Evolutionary conservation across 371 early-diverging fungal genomes (phyloP).

Genomic region (Syncephalastrum sp.): DNA sequence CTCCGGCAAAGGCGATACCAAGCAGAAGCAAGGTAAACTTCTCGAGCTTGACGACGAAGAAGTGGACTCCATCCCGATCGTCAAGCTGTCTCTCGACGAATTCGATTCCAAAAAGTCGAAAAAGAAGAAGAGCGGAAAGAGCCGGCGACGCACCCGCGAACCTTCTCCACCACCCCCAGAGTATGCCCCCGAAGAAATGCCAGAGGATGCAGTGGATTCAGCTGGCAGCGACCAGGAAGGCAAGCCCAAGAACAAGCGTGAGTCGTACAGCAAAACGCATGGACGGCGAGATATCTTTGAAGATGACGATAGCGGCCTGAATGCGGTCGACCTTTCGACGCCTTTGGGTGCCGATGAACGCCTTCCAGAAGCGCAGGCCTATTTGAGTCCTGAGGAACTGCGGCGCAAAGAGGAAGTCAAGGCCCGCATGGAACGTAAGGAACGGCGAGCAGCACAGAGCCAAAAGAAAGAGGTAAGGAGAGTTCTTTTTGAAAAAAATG

Average conservation of each 20-base stretch:
- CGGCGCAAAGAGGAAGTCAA: conserved; percentile 57
- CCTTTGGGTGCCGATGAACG: conserved; percentile 64
- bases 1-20: conserved; percentile 21
- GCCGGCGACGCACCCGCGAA: conserved; percentile 16
- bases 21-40: conserved; percentile 11
- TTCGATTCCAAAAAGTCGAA: conserved; percentile 21
- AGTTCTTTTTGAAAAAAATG: background rate
- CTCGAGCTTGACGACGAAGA: conserved; percentile 51
- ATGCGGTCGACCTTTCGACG: conserved; percentile 58
- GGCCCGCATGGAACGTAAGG: conserved; percentile 38
- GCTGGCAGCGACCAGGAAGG: conserved; percentile 41
- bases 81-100: conserved; percentile 68
- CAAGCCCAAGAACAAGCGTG: conserved; percentile 11
- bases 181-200: conserved; percentile 68
- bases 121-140: conserved; percentile 31
- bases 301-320: conserved; percentile 35
- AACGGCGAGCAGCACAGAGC: conserved; percentile 37
- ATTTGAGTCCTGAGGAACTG: conserved; percentile 63
- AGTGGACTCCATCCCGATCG: conserved; percentile 82
- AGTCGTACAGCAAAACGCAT: conserved; percentile 24
- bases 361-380: conserved; percentile 59
- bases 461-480: conserved; percentile 5
- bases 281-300: conserved; percentile 45
- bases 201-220: conserved; percentile 57
- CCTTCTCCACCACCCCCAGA: conserved; percentile 49